Evolutionary conservation across 2,329 filamentous ascomycete species (phyloP), one percentile per base, ranked within the genome.

Genomic region (Erysiphe neolycopersici): DNA sequence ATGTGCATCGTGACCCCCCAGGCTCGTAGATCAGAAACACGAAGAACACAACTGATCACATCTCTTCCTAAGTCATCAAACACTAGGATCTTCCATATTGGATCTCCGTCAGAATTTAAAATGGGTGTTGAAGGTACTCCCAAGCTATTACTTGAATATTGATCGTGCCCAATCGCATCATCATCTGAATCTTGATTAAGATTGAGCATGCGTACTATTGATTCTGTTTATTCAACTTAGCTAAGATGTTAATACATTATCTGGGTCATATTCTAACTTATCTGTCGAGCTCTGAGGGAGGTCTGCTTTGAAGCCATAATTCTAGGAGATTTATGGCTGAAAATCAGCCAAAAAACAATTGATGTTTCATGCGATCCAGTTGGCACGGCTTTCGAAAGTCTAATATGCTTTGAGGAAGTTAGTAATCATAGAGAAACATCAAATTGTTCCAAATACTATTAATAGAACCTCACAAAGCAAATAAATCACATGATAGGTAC

Each of bases 1-100:
- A 93, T 73, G 62, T 94, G 83, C 68, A 93, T 89, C 35, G 84
- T 95, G 44, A 95, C 80, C n/a, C 91, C 89, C 73, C 89, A 84
- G 47, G 79, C 73, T 49, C 91, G 71, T 56, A 98, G 64, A 61
- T 98, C 89, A 56, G 84, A 93, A 49, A 98, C 89, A 46, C 85
- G 72, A 50, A 98, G 66, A 2, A 98, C 85, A 55, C 85, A 94
- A 64, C 84, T 94, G 55, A 98, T 94, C 46, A 98, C 81, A 69
- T 95, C 85, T 58, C 85, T 71, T 41, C 87, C 89, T 4, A 76
- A 60, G 52, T 87, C 79, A 60, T 98, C 91, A 57, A 98, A 95
- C 10, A 98, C 83, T 43, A 98, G 66, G 6, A 95, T 81, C 60
- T 95, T 95, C 87, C 87, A 95, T 63, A 94, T 85, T 0, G 87